These are phyloP conservation scores for Trichoderma semiorbis DNA, from an alignment of 2,329 filamentous ascomycete genomes.

Conservation along the genomic window DNA sequence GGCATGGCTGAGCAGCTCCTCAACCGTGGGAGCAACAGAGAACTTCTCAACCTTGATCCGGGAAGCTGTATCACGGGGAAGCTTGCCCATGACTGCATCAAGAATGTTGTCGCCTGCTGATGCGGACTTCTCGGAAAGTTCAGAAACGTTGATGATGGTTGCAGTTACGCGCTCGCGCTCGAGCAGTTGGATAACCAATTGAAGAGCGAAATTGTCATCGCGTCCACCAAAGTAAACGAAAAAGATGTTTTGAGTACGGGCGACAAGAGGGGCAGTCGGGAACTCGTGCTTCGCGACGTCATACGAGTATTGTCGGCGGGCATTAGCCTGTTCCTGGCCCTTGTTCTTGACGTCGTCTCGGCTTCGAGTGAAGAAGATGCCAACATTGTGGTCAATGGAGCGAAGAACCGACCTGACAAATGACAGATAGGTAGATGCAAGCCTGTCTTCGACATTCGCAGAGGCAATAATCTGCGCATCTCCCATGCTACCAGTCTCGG, in stretches of 20 bases:
- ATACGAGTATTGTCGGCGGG: conserved; percentile 56
- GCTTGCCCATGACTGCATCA: conserved; percentile 8
- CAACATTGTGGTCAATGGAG: conserved; percentile 64
- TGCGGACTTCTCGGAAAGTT: not conserved
- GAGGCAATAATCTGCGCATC: conserved; percentile 46
- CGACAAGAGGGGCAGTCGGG: conserved; percentile 54
- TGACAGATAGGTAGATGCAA: conserved; percentile 56
- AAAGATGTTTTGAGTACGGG: conserved; percentile 79
- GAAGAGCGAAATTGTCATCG: conserved; percentile 77
- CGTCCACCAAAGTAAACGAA: conserved; percentile 80
- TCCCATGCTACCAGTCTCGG: conserved; percentile 70
- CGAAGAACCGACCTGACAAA: conserved; percentile 71
- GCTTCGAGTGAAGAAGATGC: conserved; percentile 73
- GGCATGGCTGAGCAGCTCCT: conserved; percentile 25
- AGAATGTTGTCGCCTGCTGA: conserved; percentile 17
- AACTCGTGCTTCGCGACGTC: conserved; percentile 54
- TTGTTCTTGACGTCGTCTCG: conserved; percentile 36
- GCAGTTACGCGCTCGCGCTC: conserved; percentile 75
- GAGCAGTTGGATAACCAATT: conserved; percentile 79
- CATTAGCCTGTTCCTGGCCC: conserved; percentile 32
- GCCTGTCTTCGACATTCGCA: conserved; percentile 34
- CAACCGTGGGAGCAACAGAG: conserved; percentile 19
- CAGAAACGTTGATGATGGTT: conserved; percentile 55
- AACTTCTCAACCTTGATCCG: conserved; percentile 25
- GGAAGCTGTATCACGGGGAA: conserved; percentile 16